Base-by-base conservation (phyloP, 2,329 filamentous ascomycete genomes). In the Niveomyces coronatus region DNA sequence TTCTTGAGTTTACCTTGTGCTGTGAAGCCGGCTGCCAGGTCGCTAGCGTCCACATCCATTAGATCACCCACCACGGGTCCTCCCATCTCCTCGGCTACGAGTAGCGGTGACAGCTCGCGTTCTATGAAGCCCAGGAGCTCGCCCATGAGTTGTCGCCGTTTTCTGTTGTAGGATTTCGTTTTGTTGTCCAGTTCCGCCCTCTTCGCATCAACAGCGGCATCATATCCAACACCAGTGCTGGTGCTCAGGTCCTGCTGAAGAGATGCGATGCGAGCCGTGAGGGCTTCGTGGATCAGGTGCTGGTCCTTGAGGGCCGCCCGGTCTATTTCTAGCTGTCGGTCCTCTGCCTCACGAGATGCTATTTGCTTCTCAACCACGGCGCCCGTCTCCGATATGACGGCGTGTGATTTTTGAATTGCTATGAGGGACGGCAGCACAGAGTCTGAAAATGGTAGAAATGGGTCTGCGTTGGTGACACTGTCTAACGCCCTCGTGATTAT, bases 31-130 rank as follows among this genome's bases (percentile, higher is more conserved):
- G 68, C 70, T 5, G 66, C 69, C 5, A 80, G 58, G 45, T 71
- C 72, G 31, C 81, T 71, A 8, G 71, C 49, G 64, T 78, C 60
- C 16, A 83, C 51, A 55, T 82, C 76, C 52, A 82, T 67, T 48
- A 80, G 66, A 47, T 85, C 81, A 4, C 86, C 84, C 1, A 88
- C 84, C 9, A 87, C 80, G 0, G 86, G 85, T 0, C 86, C 85
- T 7, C 86, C 86, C 1, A 88, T 68, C 51, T 87, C 83, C 60
- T 93, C 86, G 1, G 84, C 83, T 6, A 85, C 85, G 30, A 94
- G 66, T 76, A 89, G 83, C 3, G 73, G 61, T 1, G 82, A 82
- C 1, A 94, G 68, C 28, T 76, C 71, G 30, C 75, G 63, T 44
- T 84, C 74, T 41, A 89, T 79, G 51, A 93, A 93, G 13, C 62